Evolutionary conservation across 768 basidiomycete species (phyloP).

Genomic region (Termitomyces sp.): DNA sequence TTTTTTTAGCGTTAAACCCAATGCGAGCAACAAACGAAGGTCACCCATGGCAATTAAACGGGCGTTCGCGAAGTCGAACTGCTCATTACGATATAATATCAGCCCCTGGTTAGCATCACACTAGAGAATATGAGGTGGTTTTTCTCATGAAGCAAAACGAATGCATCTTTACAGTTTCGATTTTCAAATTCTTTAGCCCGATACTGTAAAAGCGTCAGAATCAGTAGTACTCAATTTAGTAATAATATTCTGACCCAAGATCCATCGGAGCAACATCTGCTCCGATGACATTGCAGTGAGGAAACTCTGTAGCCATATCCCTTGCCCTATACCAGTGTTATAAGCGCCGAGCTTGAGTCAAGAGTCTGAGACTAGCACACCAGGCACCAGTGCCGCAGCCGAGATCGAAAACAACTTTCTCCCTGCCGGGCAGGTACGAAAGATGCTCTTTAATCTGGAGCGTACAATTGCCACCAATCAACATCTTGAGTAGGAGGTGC

Average conservation of each 20-base stretch:
- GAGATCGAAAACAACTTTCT: background rate
- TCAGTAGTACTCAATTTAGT: background rate
- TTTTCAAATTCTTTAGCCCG: background rate
- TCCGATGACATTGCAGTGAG: constrained; percentile 6
- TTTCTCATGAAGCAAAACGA: background rate
- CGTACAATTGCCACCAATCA: background rate
- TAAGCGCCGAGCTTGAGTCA: background rate
- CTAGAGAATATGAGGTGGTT: background rate
- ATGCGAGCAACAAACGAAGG: background rate
- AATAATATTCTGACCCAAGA: background rate
- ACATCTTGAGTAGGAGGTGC: background rate
- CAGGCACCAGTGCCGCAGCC: background rate
- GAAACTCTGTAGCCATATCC: constrained; percentile 7
- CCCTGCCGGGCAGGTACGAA: background rate
- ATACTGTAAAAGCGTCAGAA: background rate
- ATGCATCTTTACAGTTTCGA: background rate
- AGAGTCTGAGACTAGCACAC: background rate
- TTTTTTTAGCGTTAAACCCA: background rate
- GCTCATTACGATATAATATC: background rate
- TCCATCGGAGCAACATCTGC: constrained; percentile 9
- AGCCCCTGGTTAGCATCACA: background rate
- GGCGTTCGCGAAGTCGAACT: background rate
- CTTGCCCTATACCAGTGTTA: background rate
- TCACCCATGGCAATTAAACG: background rate
- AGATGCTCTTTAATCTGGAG: background rate